phyloP scores from a whole-genome alignment of 2,329 filamentous ascomycete species.

The Fusarium equiseti region DNA sequence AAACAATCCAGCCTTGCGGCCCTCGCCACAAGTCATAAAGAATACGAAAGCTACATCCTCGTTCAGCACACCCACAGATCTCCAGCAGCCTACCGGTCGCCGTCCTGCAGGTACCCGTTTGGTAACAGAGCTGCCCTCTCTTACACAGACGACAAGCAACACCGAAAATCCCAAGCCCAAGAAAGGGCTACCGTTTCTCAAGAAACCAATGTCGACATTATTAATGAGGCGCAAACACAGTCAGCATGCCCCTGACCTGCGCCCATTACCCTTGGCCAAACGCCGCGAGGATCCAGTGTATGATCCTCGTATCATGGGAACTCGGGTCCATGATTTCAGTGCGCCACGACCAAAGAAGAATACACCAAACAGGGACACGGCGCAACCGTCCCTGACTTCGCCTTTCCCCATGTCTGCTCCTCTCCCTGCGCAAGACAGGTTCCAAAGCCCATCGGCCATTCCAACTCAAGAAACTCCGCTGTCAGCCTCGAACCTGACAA shows the following conservation, averaged over 20 bases:
- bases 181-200: constrained; percentile 68
- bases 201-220: constrained; percentile 70
- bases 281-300: constrained; percentile 62
- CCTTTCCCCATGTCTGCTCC: constrained; percentile 31
- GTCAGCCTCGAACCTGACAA: constrained; percentile 39
- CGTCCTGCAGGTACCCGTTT: constrained; percentile 58
- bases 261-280: constrained; percentile 56
- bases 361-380: constrained; percentile 27
- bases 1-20: constrained; percentile 45
- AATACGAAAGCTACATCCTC: constrained; percentile 52
- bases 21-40: constrained; percentile 41
- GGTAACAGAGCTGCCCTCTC: constrained; percentile 53
- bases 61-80: constrained; percentile 64
- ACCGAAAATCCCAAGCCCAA: constrained; percentile 61
- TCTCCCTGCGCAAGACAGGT: constrained; percentile 35
- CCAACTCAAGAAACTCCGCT: constrained; percentile 17
- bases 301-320: constrained; percentile 74
- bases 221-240: constrained; percentile 68
- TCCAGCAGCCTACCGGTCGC: constrained; percentile 58
- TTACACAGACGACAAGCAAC: constrained; percentile 48
- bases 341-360: constrained; percentile 64
- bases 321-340: constrained; percentile 74
- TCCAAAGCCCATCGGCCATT: constrained; percentile 9
- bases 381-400: constrained; percentile 22
- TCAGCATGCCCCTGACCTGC: constrained; percentile 60